A percentile compares a stretch with the other conserved stretches of the same genome.
phyloP scores from a whole-genome alignment of 2,329 filamentous ascomycete genomes.

The Trichoderma sp. region DNA sequence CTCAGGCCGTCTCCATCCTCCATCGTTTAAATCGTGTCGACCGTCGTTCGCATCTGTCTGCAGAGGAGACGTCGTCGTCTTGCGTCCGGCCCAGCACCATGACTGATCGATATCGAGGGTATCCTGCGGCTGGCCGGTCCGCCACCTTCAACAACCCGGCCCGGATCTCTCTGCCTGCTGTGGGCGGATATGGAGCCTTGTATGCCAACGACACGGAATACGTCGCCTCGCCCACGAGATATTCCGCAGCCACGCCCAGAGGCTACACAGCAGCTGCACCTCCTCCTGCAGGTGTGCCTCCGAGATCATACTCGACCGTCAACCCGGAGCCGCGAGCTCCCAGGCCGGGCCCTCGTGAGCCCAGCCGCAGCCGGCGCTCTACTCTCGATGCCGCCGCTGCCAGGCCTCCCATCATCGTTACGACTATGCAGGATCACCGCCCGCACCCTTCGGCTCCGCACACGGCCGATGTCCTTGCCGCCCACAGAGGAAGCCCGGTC shows the following conservation, averaged over 20 bases:
- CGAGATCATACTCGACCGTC: conserved; percentile 50
- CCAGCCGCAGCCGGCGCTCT: conserved; percentile 48
- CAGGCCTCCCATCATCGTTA: conserved; percentile 56
- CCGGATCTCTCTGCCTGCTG: conserved; percentile 51
- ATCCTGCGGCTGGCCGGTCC: conserved; percentile 42
- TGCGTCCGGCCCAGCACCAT: conserved; percentile 34
- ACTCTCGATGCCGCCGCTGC: conserved; percentile 49
- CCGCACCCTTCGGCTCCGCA: conserved; percentile 42
- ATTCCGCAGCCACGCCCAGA: conserved; percentile 33
- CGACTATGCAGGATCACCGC: conserved; percentile 46
- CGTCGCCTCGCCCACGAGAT: conserved; percentile 41
- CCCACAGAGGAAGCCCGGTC: conserved; percentile 48
- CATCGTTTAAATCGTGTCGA: not conserved
- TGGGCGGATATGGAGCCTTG: conserved; percentile 48
- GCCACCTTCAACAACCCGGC: conserved; percentile 47
- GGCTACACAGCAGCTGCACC: conserved; percentile 35
- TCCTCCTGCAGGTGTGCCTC: conserved; percentile 39
- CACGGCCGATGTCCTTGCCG: conserved; percentile 33
- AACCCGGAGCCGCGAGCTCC: conserved; percentile 50
- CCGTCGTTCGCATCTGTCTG: not conserved
- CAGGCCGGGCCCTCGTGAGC: conserved; percentile 47
- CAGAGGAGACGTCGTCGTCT: not conserved
- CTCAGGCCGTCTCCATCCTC: not conserved
- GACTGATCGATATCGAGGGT: conserved; percentile 46
- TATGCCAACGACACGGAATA: conserved; percentile 53